Conservation (phyloP, 2,329 filamentous ascomycete species). For the Didymella lethalis region DNA sequence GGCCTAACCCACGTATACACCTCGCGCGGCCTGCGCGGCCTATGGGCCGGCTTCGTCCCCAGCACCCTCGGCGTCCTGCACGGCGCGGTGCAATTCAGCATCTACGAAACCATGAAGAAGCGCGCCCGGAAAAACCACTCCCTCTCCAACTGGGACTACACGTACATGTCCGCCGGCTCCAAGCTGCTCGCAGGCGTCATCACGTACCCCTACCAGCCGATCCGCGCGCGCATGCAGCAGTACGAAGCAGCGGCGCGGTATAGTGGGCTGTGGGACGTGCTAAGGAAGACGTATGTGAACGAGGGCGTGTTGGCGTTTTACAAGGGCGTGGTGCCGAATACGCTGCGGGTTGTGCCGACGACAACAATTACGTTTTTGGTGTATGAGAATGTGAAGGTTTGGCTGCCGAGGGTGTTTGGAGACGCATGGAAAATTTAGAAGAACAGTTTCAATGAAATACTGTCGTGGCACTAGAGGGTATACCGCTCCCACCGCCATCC, state of each 20-base stretch:
- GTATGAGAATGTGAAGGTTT: constrained; percentile 89
- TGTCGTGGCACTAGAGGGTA: no score
- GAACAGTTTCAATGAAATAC: no score
- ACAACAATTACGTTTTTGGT: constrained; percentile 97
- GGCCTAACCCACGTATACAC: constrained; percentile 73
- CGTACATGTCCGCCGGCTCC: constrained; percentile 79
- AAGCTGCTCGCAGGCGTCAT: constrained; percentile 89
- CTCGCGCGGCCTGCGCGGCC: constrained; percentile 77
- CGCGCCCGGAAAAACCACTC: constrained; percentile 60
- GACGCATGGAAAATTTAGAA: constrained; percentile 21
- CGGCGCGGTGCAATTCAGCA: constrained; percentile 93
- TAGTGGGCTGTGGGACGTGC: constrained; percentile 74
- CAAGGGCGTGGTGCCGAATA: constrained; percentile 85
- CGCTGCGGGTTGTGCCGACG: constrained; percentile 89
- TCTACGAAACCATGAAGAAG: constrained; percentile 80
- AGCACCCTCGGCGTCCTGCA: constrained; percentile 88
- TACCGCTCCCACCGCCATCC: not conserved
- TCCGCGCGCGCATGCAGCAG: constrained; percentile 86
- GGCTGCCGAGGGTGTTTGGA: constrained; percentile 60
- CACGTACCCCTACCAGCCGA: constrained; percentile 95
- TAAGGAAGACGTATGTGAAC: constrained; percentile 75
- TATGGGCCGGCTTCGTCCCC: constrained; percentile 86
- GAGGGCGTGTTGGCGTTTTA: constrained; percentile 89
- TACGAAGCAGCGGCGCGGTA: constrained; percentile 82
- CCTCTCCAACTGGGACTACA: constrained; percentile 76